Base-by-base conservation (phyloP, 345 rosid genomes). In the Nephelium lappaceum region DNA sequence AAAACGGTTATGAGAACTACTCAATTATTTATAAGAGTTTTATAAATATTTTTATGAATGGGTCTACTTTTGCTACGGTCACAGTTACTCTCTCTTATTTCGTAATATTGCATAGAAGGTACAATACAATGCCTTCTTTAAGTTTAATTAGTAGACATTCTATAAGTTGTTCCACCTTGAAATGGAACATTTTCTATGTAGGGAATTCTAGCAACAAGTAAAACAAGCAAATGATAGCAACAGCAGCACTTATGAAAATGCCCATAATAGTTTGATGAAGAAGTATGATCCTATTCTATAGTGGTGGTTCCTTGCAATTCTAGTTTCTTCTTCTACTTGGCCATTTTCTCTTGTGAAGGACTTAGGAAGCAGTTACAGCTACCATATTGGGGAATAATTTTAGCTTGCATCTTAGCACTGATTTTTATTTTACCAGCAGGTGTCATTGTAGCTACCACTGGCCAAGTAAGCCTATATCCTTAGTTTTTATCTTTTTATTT, bases 251-350 rank as follows among this genome's bases (percentile, higher is more conserved):
- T 27, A 41, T 27, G 65, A 65, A 10, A 87, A 87, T 75, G 72
- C 85, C 38, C 90, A 87, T 77, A 76, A 85, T 0, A 78, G 84
- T 75, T 65, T 87, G 4, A 85, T 87, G 90, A 81, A 81, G 85
- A 83, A 77, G 77, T 87, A 87, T 8, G 70, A 60, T 14, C 71
- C 4, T 3, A 84, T 87, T 4, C 90, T 88, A 16, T 72, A 75
- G 1, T 87, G 88, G 90, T 87, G 90, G 90, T 85, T 87, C 60
- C 14, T 76, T 5, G 0, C 12, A 6, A 11, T 45, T 6, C 49
- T 45, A 45, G 49, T 45, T 45, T 6, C 11, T 4, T 45, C 49
- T 45, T 45, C 11, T 1, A 1, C 11, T 11, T 45, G 11, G 49
- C 49, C 11, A 45, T 45, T 11, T 45, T 6, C 11, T 6, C 49